Base-by-base conservation (phyloP, 1,284 basidiomycete species). In the Sanghuangporus weigelae region DNA sequence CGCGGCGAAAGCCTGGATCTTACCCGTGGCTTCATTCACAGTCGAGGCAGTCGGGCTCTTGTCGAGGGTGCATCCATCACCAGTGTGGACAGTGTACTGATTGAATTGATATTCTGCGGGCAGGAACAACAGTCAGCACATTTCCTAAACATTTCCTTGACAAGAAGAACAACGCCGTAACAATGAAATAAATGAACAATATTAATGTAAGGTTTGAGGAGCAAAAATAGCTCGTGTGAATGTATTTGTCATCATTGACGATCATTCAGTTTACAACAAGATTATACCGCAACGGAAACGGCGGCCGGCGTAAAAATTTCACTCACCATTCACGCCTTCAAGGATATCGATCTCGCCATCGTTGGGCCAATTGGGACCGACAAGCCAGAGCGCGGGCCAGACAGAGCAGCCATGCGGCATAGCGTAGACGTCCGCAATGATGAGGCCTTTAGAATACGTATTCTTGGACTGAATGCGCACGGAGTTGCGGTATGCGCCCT, bases 401-500 rank as follows among this genome's bases (percentile, higher is more conserved):
- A 87, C 83, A 51, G 84, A 83, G 73, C 90, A 93, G 0, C 92
- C 92, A 69, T 84, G 82, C 1, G 93, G 91, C 86, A 92, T 92
- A 16, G 83, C 74, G 59, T 74, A 77, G 66, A 93, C 81, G 72
- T 95, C 92, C n/a, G 90, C 80, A 65, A 95, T 84, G 74, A 94
- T 88, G 26, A 95, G 78, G 1, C 92, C 92, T 21, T 81, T 77
- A 38, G 77, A 82, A 73, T 86, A 94, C 8, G 77, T 76, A 68
- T 87, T 84, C 70, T 85, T 84, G 48, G 85, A 82, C 39, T 78
- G 80, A 69, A 95, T 89, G 60, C 92, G 87, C 21, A 95, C 82
- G 14, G 89, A 90, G 66, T 88, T 81, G 62, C 90, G 83, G 23
- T 81, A 79, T 46, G 77, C 78, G 46, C 86, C 87, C 2, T 73